These are phyloP conservation scores for Acmispon strigosus DNA, from an alignment of 306 rosid genomes.

Conservation along the genomic window DNA sequence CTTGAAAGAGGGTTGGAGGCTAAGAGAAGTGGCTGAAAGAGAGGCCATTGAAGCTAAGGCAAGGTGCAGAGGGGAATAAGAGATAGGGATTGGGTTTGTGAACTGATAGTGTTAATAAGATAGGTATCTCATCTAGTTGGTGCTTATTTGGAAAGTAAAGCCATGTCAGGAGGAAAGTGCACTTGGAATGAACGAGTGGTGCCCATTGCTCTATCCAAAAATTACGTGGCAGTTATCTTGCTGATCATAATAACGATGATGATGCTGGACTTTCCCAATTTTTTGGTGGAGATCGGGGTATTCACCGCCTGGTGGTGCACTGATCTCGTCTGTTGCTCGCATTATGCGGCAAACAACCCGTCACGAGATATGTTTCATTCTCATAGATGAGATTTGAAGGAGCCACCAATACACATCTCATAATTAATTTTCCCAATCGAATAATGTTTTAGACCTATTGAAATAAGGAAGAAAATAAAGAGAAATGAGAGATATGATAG, in stretches of 20 bases:
- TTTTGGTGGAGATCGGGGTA: too few relatives aligned
- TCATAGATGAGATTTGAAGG: too few relatives aligned
- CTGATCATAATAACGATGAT: background rate
- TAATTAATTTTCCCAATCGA: too few relatives aligned
- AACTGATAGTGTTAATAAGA: too few relatives aligned
- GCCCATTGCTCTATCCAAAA: constrained; percentile 18
- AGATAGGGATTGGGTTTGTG: constrained; percentile 27
- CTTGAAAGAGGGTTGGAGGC: constrained; percentile 32
- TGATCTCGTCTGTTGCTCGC: too few relatives aligned
- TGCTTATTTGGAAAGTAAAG: constrained; percentile 21
- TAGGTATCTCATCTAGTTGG: background rate
- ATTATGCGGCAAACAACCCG: too few relatives aligned
- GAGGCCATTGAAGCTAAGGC: constrained; percentile 49
- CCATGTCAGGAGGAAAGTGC: constrained; percentile 1
- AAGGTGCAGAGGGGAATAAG: background rate
- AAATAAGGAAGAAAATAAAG: too few relatives aligned
- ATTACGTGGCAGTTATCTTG: constrained; percentile 17
- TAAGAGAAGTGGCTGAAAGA: constrained; percentile 44
- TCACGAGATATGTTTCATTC: too few relatives aligned
- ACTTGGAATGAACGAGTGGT: constrained; percentile 15
- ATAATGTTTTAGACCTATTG: too few relatives aligned
- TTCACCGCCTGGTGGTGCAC: too few relatives aligned
- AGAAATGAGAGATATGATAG: too few relatives aligned
- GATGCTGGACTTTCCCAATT: background rate
- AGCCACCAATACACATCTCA: too few relatives aligned